A percentile compares a stretch with the other conserved stretches of the same genome.
These are phyloP conservation scores for Erysimum cheiranthoides DNA, from an alignment of 345 rosid genomes.

Conservation along the genomic window DNA sequence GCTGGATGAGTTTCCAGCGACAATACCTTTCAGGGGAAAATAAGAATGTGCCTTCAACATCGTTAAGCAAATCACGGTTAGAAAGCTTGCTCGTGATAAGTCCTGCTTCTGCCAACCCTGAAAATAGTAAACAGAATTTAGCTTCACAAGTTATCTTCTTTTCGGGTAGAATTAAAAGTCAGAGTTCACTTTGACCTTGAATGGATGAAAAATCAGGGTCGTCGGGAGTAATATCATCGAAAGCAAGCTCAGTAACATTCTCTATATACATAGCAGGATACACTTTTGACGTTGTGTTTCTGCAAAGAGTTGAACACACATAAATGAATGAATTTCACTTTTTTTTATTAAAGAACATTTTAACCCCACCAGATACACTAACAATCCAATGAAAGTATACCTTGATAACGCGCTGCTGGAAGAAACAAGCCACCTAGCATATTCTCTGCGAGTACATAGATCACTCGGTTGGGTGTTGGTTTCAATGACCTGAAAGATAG, in stretches of 20 bases:
- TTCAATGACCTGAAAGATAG: constrained; percentile 75
- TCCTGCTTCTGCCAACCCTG: constrained; percentile 99
- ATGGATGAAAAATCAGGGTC: constrained; percentile 93
- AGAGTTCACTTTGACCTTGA: constrained; percentile 67
- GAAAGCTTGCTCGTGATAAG: constrained; percentile 96
- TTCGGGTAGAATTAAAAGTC: neutral
- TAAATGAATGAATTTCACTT: neutral
- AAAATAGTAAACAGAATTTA: constrained; percentile 45
- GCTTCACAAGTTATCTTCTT: neutral
- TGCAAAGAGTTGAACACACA: constrained; percentile 48
- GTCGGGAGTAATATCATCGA: constrained; percentile 80
- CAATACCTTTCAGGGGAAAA: constrained; percentile 87
- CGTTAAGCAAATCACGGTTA: constrained; percentile 65
- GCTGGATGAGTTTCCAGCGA: constrained; percentile 8
- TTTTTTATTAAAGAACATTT: constrained; percentile 23
- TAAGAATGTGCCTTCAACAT: constrained; percentile 57
- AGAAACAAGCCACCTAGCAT: constrained; percentile 92
- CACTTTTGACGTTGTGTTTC: constrained; percentile 78
- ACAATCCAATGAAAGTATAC: constrained; percentile 49
- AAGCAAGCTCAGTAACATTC: constrained; percentile 88
- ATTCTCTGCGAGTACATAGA: constrained; percentile 90
- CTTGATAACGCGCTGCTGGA: constrained; percentile 86
- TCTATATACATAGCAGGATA: constrained; percentile 97
- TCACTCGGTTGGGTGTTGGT: constrained; percentile 71
- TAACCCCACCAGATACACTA: constrained; percentile 25